Evolutionary conservation across 768 basidiomycete genomes (phyloP), one percentile per base, ranked within the genome.

Genomic region (Pholiota microspora): DNA sequence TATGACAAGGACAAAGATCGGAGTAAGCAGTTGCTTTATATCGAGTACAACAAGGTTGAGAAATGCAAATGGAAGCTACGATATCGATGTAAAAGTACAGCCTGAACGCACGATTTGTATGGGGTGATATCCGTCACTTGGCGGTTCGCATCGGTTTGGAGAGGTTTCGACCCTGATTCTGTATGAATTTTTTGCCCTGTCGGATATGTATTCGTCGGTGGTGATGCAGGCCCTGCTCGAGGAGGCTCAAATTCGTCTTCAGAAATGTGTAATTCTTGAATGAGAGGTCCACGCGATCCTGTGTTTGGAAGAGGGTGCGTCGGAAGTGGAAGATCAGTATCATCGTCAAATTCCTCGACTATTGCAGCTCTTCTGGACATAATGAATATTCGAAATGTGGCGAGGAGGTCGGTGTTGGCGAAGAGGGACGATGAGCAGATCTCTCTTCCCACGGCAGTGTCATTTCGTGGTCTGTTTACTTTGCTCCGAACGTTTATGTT

Each of bases 321-420:
- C 2, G 93, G 93, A 18, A 95, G 77, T 0, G 92, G 90, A 13
- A 95, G 81, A 67, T 96, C 94, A 10, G 91, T 92, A 64, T 96
- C 94, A 74, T 97, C 94, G 81, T 96, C 92, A 64, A 95, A 96
- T 65, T 92, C 92, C 64, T 86, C 84, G 56, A 84, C 78, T 58
- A 85, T 76, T 58, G 83, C 84, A 65, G 83, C 73, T 68, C 84
- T 78, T 61, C 86, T 86, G 59, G 86, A 83, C 89, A 91, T 91
- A 31, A 13, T 59, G 27, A 24, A 29, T 46, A 54, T 55, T 56
- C 62, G 49, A 46, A 47, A 24, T 48, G 53, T 42, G 45, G 31
- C 49, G 50, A 27, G 28, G 52, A 48, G 40, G 50, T 49, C 35
- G 49, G 54, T 13, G 36, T 21, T 51, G 46, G 21, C 23, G 28